Evolutionary conservation across 192 early-diverging fungal genomes (phyloP).

Genomic region (Podila clonocystis): DNA sequence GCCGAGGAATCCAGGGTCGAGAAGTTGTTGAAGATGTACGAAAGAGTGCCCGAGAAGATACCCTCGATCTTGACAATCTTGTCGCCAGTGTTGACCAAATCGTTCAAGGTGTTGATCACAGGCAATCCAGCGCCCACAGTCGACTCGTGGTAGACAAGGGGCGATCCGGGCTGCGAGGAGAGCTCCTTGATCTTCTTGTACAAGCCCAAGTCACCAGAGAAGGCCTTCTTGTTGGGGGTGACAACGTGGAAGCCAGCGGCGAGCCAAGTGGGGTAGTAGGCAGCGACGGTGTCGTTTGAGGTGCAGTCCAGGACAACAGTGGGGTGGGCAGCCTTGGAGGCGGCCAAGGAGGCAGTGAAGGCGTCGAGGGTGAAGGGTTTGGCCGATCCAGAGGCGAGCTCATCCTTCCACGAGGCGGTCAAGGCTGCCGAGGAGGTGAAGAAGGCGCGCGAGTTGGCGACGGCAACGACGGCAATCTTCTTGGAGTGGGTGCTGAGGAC

Average conservation of each 20-base stretch:
- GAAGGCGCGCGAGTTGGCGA: slow-evolving; percentile 84
- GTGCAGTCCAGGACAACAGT: slow-evolving; percentile 93
- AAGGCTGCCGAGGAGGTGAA: slow-evolving; percentile 59
- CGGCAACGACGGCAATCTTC: slow-evolving; percentile 75
- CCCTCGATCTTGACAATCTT: slow-evolving; percentile 94
- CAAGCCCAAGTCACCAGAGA: slow-evolving; percentile 77
- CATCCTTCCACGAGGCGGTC: slow-evolving; percentile 61
- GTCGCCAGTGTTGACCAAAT: slow-evolving; percentile 93
- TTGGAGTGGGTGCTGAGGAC: slow-evolving; percentile 64
- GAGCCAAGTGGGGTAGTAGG: slow-evolving; percentile 87
- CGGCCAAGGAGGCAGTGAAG: slow-evolving; percentile 65
- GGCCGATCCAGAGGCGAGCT: slow-evolving; percentile 32
- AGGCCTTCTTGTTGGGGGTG: slow-evolving; percentile 99
- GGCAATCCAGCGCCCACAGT: slow-evolving; percentile 98
- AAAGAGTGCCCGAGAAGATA: slow-evolving; percentile 96
- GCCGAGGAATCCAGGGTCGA: slow-evolving; percentile 68
- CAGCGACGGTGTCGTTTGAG: slow-evolving; percentile 81
- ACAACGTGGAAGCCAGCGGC: slow-evolving; percentile 84
- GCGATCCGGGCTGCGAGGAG: slow-evolving; percentile 50
- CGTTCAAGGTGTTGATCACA: slow-evolving; percentile 89
- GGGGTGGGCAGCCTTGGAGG: slow-evolving; percentile 57
- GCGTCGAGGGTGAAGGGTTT: slow-evolving; percentile 52
- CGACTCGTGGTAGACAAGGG: slow-evolving; percentile 89
- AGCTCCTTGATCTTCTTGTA: slow-evolving; percentile 80
- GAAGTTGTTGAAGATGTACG: slow-evolving; percentile 99